Percentiles rank a stretch among this genome's conserved stretches.
Evolutionary conservation across 495 filamentous ascomycete species (phyloP).

Genomic region (Cercophora scortea): DNA sequence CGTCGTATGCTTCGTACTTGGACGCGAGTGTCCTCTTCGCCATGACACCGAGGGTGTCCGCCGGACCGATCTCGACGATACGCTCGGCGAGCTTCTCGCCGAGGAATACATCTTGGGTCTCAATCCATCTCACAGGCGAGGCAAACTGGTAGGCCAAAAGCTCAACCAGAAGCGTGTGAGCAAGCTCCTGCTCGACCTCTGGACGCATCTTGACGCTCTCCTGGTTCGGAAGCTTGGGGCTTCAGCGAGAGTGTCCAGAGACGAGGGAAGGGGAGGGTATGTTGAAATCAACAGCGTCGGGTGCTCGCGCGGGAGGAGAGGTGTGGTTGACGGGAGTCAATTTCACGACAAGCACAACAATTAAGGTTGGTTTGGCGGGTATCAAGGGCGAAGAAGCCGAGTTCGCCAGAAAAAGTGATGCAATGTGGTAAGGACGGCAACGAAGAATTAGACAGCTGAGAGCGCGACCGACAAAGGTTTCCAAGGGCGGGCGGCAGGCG

Average conservation of each 20-base stretch:
- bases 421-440: no score
- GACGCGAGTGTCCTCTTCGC: constrained; percentile 90
- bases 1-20: constrained; percentile 98
- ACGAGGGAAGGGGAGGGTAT: background rate
- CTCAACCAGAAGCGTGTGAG: constrained; percentile 95
- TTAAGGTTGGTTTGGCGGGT: constrained; percentile 4
- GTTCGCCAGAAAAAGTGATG: no score
- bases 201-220: constrained; percentile 70
- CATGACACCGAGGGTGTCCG: constrained; percentile 98
- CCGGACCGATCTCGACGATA: constrained; percentile 94
- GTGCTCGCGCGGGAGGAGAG: background rate
- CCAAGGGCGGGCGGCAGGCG: no score
- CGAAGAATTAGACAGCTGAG: no score
- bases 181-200: constrained; percentile 96
- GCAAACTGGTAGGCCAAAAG: constrained; percentile 98
- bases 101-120: constrained; percentile 98
- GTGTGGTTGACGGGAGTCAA: background rate
- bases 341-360: background rate
- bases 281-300: background rate
- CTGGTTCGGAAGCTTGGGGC: background rate
- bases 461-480: no score
- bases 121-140: constrained; percentile 97
- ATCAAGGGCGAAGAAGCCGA: background rate
- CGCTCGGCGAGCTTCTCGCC: constrained; percentile 92
- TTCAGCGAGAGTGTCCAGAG: background rate